phyloP scores from a whole-genome alignment of 2,329 filamentous ascomycete genomes.

The Fusarium incarnatum region DNA sequence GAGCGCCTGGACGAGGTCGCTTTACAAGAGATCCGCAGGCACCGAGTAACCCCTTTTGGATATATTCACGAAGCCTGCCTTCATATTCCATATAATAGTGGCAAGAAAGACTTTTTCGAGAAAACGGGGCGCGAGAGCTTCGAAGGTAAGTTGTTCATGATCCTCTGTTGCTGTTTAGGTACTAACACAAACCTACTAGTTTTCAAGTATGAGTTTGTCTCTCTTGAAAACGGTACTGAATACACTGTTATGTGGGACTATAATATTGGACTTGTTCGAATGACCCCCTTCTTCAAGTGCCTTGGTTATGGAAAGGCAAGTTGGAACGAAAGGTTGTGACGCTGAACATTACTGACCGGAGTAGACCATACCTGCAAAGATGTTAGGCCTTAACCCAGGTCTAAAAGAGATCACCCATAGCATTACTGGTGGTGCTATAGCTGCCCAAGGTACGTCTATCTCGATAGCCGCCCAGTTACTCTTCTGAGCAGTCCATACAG shows the following conservation, averaged over 20 bases:
- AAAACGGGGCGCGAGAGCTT: conserved; percentile 91
- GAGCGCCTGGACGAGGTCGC: conserved; percentile 72
- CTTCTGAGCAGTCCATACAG: conserved; percentile 58
- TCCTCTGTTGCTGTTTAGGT: conserved; percentile 5
- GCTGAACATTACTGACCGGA: conserved; percentile 23
- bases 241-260: conserved; percentile 97
- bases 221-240: conserved; percentile 72
- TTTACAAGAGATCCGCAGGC: conserved; percentile 68
- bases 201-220: conserved; percentile 75
- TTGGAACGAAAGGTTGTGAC: conserved; percentile 4
- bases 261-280: conserved; percentile 90
- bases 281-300: conserved; percentile 95
- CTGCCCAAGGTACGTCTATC: conserved; percentile 78
- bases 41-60: conserved; percentile 74
- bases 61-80: conserved; percentile 71
- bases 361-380: conserved; percentile 89
- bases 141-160: conserved; percentile 70
- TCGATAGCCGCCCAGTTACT: neutral
- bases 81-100: conserved; percentile 94
- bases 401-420: conserved; percentile 91
- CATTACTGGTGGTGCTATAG: conserved; percentile 91
- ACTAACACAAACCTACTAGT: conserved; percentile 35
- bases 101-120: conserved; percentile 87
- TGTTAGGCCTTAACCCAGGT: conserved; percentile 80
- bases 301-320: conserved; percentile 86